phyloP scores from a whole-genome alignment of 2,329 filamentous ascomycete genomes.

The Torrubiella hemipterigena region DNA sequence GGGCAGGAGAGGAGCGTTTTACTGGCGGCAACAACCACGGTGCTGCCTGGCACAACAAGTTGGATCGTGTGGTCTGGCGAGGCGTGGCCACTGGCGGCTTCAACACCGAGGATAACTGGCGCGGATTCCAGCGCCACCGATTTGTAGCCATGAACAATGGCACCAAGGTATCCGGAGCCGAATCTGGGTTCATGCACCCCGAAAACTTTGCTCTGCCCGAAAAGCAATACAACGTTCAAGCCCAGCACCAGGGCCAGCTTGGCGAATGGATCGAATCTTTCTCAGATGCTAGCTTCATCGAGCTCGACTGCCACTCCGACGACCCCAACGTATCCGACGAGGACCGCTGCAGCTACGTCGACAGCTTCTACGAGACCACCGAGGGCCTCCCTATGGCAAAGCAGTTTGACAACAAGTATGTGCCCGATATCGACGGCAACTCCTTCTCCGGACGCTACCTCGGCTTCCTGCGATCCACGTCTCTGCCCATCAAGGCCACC shows the following conservation, averaged over 20 bases:
- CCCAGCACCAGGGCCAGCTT: slow-evolving; percentile 30
- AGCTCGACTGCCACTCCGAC: slow-evolving; percentile 36
- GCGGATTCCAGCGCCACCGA: slow-evolving; percentile 61
- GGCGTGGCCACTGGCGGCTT: slow-evolving; percentile 55
- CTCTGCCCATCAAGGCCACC: slow-evolving; percentile 64
- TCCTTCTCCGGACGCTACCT: slow-evolving; percentile 58
- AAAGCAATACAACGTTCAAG: slow-evolving; percentile 32
- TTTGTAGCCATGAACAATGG: slow-evolving; percentile 64
- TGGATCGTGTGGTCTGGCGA: slow-evolving; percentile 45
- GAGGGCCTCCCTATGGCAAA: slow-evolving; percentile 30
- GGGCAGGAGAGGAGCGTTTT: slow-evolving; percentile 50
- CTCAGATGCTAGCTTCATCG: slow-evolving; percentile 39
- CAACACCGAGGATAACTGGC: slow-evolving; percentile 52
- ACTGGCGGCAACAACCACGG: slow-evolving; percentile 43
- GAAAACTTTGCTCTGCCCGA: slow-evolving; percentile 43
- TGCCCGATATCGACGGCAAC: slow-evolving; percentile 69
- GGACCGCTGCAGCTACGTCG: slow-evolving; percentile 34
- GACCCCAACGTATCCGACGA: no score
- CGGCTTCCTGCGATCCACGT: slow-evolving; percentile 57
- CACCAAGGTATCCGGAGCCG: slow-evolving; percentile 40
- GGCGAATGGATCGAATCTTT: slow-evolving; percentile 36
- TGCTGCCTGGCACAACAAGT: slow-evolving; percentile 44
- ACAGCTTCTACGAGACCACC: slow-evolving; percentile 28
- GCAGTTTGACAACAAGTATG: slow-evolving; percentile 53
- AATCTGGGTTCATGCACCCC: slow-evolving; percentile 26